Conservation (phyloP, 2,329 filamentous ascomycete species). For the Fusarium pseudonygamai region DNA sequence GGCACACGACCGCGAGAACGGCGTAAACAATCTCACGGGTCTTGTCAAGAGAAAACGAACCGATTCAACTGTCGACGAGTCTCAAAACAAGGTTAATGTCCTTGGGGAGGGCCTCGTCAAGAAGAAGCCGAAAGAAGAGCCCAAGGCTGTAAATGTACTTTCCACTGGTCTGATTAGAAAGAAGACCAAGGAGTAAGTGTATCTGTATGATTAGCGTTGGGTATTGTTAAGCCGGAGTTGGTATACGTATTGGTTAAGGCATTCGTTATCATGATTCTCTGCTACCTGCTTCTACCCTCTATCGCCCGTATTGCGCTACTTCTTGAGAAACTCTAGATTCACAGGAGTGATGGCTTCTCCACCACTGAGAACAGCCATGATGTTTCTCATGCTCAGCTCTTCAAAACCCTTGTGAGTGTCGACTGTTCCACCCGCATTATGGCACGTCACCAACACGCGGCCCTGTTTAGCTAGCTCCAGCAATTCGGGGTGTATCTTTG, state of each 20-base stretch:
- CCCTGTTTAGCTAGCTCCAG: conserved; percentile 49
- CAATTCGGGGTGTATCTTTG: conserved; percentile 60
- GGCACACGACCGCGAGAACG: conserved; percentile 8
- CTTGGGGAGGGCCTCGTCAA: conserved; percentile 59
- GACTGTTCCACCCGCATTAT: conserved; percentile 73
- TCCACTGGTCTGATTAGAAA: conserved; percentile 62
- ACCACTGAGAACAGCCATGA: conserved; percentile 66
- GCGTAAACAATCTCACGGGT: conserved; percentile 59
- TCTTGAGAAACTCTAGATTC: conserved; percentile 63
- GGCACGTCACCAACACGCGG: conserved; percentile 69
- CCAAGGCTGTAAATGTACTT: conserved; percentile 57
- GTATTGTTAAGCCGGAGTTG: conserved; percentile 30
- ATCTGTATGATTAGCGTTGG: conserved; percentile 12
- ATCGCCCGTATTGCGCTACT: neutral
- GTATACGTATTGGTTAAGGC: conserved; percentile 6
- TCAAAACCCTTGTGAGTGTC: conserved; percentile 75
- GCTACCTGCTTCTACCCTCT: neutral
- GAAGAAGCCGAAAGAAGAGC: conserved; percentile 62
- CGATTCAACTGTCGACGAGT: conserved; percentile 36
- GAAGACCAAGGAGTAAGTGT: conserved; percentile 59
- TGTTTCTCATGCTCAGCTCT: conserved; percentile 72
- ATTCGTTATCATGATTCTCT: neutral
- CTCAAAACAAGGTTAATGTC: conserved; percentile 53
- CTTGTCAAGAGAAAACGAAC: conserved; percentile 60
- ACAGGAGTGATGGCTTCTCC: conserved; percentile 67